These are phyloP conservation scores for Eleusine coracana DNA, from an alignment of 176 grass and related monocot genomes.

Conservation along the genomic window DNA sequence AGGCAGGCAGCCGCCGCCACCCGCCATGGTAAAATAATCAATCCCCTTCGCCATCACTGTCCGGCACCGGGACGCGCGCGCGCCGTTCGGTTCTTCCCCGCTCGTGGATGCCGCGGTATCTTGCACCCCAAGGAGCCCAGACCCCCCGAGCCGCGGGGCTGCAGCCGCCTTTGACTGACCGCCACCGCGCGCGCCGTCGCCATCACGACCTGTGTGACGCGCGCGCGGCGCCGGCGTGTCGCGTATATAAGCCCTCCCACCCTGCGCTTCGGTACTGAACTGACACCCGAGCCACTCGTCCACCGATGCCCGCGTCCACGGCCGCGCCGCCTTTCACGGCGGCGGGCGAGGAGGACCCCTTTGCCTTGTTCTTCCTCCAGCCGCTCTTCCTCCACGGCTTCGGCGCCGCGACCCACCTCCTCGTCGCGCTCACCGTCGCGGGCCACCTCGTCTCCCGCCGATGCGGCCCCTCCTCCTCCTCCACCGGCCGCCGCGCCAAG, in stretches of 20 bases:
- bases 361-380: neutral
- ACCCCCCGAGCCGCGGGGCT: neutral
- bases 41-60: neutral
- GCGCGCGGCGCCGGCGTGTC: constrained; percentile 4
- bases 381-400: constrained; percentile 32
- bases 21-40: neutral
- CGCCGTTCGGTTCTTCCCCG: neutral
- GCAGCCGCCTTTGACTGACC: constrained; percentile 43
- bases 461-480: neutral
- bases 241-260: constrained; percentile 1
- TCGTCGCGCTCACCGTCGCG: constrained; percentile 44
- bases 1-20: no score
- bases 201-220: neutral
- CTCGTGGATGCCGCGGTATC: neutral
- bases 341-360: neutral
- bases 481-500: neutral
- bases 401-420: constrained; percentile 20
- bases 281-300: neutral
- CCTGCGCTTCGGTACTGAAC: neutral
- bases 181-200: constrained; percentile 16
- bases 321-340: neutral
- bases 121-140: constrained; percentile 36
- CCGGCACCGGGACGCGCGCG: neutral
- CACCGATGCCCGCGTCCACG: constrained; percentile 13
- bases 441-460: constrained; percentile 13